A percentile compares a stretch with the other conserved stretches of the same genome.
Evolutionary conservation across 345 rosid genomes (phyloP).

Genomic region (Streptanthus diversifolius): DNA sequence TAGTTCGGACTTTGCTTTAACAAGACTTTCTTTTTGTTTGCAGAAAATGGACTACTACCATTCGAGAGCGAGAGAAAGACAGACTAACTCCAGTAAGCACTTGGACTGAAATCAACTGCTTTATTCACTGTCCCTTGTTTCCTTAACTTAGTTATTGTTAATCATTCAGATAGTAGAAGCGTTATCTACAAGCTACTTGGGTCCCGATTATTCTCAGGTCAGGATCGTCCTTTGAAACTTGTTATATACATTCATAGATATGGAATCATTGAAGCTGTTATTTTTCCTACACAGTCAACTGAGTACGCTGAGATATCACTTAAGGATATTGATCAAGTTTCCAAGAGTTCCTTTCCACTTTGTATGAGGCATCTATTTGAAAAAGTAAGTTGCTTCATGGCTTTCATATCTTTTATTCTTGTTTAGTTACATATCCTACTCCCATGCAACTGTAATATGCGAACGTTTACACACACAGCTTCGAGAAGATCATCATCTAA

Average conservation of each 20-base stretch:
- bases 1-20: background rate
- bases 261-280: constrained; percentile 18
- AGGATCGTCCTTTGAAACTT: constrained; percentile 9
- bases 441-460: constrained; percentile 7
- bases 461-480: constrained; percentile 43
- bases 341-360: constrained; percentile 84
- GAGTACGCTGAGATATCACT: constrained; percentile 71
- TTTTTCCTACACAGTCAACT: constrained; percentile 49
- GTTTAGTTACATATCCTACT: constrained; percentile 2
- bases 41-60: constrained; percentile 86
- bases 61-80: constrained; percentile 81
- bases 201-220: constrained; percentile 94
- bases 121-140: background rate
- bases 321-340: constrained; percentile 70
- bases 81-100: constrained; percentile 78
- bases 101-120: background rate
- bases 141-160: background rate
- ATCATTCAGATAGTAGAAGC: constrained; percentile 74
- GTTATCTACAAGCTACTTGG: constrained; percentile 66
- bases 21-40: constrained; percentile 27
- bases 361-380: constrained; percentile 92
- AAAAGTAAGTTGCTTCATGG: constrained; percentile 46
- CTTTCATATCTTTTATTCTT: background rate
- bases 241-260: background rate
- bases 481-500: constrained; percentile 89